Percentiles rank a stretch among this genome's conserved stretches.
These are phyloP conservation scores for Acer saccharum DNA, from an alignment of 345 rosid species.

Conservation along the genomic window DNA sequence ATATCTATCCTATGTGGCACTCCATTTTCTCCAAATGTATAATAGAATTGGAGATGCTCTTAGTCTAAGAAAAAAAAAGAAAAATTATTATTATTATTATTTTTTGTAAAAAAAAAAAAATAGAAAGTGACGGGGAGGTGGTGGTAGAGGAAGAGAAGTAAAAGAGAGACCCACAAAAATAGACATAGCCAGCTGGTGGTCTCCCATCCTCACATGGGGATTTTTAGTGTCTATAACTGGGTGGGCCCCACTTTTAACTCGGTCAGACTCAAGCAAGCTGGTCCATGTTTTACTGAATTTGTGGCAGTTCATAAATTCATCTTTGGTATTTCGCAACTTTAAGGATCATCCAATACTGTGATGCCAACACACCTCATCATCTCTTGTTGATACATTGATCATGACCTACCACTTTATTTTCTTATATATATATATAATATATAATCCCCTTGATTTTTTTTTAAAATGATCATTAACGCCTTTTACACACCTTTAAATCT, in stretches of 20 bases:
- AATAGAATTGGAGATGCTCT: too few relatives aligned
- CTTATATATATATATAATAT: neutral
- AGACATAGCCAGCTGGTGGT: conserved; percentile 63
- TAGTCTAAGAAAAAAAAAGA: too few relatives aligned
- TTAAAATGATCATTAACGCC: conserved; percentile 3
- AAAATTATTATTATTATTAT: too few relatives aligned
- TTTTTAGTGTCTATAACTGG: conserved; percentile 15
- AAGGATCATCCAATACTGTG: neutral
- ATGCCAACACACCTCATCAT: conserved; percentile 12
- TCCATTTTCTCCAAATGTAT: too few relatives aligned
- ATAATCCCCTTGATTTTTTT: neutral
- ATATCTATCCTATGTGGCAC: too few relatives aligned
- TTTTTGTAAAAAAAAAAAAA: neutral
- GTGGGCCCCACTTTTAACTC: conserved; percentile 33
- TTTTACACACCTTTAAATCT: neutral
- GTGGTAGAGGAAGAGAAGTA: conserved; percentile 8
- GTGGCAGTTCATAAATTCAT: conserved; percentile 24
- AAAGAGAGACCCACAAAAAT: conserved; percentile 30
- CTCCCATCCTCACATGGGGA: conserved; percentile 49
- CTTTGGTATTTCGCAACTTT: conserved; percentile 12
- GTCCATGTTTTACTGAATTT: conserved; percentile 28
- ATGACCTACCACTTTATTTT: neutral
- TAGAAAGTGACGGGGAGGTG: neutral
- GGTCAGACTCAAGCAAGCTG: conserved; percentile 23
- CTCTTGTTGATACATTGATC: neutral